phyloP scores from a whole-genome alignment of 345 rosid species.

The Corymbia maculata region DNA sequence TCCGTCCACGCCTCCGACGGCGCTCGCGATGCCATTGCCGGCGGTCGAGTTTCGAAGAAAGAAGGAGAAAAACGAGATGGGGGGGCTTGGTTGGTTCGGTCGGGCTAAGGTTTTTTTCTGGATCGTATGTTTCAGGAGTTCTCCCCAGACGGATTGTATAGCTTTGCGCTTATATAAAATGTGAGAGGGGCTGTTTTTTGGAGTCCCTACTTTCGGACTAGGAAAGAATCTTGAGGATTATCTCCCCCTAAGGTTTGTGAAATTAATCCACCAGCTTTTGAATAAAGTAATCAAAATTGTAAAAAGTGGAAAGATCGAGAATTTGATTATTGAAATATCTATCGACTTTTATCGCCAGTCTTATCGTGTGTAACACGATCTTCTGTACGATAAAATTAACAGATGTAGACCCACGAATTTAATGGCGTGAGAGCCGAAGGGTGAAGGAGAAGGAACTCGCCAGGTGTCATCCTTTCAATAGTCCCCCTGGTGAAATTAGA shows the following conservation, averaged over 20 bases:
- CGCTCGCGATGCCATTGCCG: not conserved
- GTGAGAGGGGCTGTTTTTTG: not conserved
- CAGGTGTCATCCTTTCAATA: not conserved
- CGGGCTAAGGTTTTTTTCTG: not conserved
- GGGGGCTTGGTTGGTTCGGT: not conserved
- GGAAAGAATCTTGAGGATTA: not conserved
- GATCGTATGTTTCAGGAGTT: not conserved
- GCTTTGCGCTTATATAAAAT: not conserved
- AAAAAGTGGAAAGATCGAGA: not conserved
- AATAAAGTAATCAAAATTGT: not conserved
- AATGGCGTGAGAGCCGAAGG: not conserved
- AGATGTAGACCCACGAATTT: not conserved
- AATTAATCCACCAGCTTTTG: not conserved
- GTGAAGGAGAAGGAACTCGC: not conserved
- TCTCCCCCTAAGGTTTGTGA: not conserved
- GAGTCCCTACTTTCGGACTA: not conserved
- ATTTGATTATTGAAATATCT: not conserved
- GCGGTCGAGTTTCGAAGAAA: not conserved
- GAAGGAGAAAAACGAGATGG: accelerated
- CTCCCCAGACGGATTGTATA: not conserved
- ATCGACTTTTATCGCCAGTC: not conserved
- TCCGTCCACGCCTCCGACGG: conserved; percentile 24
- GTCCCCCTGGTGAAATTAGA: not conserved
- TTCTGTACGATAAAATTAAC: not conserved
- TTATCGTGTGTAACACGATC: no score